These are phyloP conservation scores for Aspergillus sp. DNA, from an alignment of 2,329 filamentous ascomycete species.

Conservation along the genomic window DNA sequence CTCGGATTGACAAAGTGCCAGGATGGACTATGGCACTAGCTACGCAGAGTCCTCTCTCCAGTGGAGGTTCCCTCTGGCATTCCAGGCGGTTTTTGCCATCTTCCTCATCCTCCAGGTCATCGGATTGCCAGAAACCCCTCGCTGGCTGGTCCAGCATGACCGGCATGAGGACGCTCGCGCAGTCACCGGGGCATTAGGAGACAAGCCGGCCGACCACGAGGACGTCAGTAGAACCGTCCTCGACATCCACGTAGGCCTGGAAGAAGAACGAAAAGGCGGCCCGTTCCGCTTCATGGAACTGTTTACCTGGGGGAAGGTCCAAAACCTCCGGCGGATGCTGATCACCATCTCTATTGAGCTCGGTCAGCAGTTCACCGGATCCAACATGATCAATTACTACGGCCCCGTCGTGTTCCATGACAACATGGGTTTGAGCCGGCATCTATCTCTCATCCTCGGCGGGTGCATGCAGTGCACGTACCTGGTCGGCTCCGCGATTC, in stretches of 20 bases:
- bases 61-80: conserved; percentile 22
- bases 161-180: conserved; percentile 15
- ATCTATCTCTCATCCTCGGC: conserved; percentile 46
- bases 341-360: conserved; percentile 26
- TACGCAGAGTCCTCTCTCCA: conserved; percentile 27
- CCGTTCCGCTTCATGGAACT: conserved; percentile 29
- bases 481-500: conserved; percentile 33
- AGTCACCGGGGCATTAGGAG: conserved; percentile 14
- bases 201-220: conserved; percentile 5
- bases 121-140: conserved; percentile 21
- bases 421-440: conserved; percentile 32
- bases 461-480: conserved; percentile 36
- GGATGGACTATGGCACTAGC: conserved; percentile 35
- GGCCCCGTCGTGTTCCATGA: conserved; percentile 31
- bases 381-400: conserved; percentile 35
- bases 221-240: conserved; percentile 9
- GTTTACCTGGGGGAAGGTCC: conserved; percentile 21
- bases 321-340: conserved; percentile 25
- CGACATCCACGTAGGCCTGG: conserved; percentile 13
- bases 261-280: conserved; percentile 19
- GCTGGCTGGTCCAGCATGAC: conserved; percentile 21
- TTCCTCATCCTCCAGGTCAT: conserved; percentile 17
- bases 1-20: background rate
- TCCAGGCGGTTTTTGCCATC: conserved; percentile 20
- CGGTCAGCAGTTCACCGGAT: conserved; percentile 29